A percentile compares a stretch with the other conserved stretches of the same genome.
Evolutionary conservation across 2,329 filamentous ascomycete species (phyloP).

Genomic region (Simplicillium sp.): DNA sequence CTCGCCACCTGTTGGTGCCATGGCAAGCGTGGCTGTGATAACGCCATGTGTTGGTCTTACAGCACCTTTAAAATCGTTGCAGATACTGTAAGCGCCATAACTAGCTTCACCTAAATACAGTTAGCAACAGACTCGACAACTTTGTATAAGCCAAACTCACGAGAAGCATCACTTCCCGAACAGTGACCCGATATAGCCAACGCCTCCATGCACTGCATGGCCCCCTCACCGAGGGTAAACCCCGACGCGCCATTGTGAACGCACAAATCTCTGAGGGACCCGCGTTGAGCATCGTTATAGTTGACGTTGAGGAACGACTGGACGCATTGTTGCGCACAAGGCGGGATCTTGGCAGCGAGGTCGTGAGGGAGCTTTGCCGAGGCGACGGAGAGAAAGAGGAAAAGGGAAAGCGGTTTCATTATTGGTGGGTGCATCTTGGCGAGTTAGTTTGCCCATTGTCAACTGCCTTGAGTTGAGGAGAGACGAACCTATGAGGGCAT

Average conservation of each 20-base stretch:
- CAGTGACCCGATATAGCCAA: slow-evolving; percentile 43
- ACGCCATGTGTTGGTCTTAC: slow-evolving; percentile 47
- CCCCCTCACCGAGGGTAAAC: slow-evolving; percentile 64
- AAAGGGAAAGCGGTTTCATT: too few species aligned
- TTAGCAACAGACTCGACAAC: background rate
- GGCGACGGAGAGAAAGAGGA: too few species aligned
- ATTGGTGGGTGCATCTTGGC: too few species aligned
- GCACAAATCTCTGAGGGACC: slow-evolving; percentile 56
- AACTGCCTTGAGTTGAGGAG: too few species aligned
- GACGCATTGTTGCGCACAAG: slow-evolving; percentile 53
- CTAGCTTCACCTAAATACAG: slow-evolving; percentile 24
- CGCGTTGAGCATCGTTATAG: slow-evolving; percentile 35
- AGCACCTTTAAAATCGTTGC: slow-evolving; percentile 37
- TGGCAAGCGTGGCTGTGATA: slow-evolving; percentile 46
- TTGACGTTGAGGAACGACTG: slow-evolving; percentile 51
- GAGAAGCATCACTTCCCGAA: slow-evolving; percentile 27
- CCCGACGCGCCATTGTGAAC: slow-evolving; percentile 46
- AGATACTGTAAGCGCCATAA: slow-evolving; percentile 49
- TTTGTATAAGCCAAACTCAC: slow-evolving; percentile 14
- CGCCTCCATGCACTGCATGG: slow-evolving; percentile 55
- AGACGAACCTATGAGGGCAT: too few species aligned
- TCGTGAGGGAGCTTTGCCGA: too few species aligned
- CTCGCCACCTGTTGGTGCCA: slow-evolving; percentile 14
- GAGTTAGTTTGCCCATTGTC: too few species aligned
- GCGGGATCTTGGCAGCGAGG: slow-evolving; percentile 37